Evolutionary conservation across 2,329 filamentous ascomycete species (phyloP).

Genomic region (Aspergillus melleus): DNA sequence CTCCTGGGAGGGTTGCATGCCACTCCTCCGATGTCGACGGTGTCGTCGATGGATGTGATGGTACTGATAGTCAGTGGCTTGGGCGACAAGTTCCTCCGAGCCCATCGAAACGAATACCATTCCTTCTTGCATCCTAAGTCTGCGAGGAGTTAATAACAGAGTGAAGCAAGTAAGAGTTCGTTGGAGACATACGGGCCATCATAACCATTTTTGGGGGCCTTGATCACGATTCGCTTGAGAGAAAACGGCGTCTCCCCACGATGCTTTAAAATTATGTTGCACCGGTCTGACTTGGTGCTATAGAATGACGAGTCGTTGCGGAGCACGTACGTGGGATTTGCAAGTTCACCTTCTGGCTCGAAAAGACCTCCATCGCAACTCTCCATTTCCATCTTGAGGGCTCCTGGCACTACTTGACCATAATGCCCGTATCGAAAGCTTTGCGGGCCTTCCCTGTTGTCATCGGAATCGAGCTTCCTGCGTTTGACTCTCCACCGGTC

Average conservation of each 20-base stretch:
- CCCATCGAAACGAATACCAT: constrained; percentile 91
- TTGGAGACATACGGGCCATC: constrained; percentile 74
- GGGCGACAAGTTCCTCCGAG: constrained; percentile 69
- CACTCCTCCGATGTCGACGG: constrained; percentile 29
- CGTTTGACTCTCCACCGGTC: constrained; percentile 61
- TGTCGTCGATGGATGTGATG: constrained; percentile 54
- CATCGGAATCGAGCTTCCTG: constrained; percentile 68
- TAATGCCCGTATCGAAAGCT: constrained; percentile 80
- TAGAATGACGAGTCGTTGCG: constrained; percentile 82
- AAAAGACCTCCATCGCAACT: constrained; percentile 82
- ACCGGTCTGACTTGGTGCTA: constrained; percentile 82
- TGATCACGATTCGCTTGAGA: constrained; percentile 82
- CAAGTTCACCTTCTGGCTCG: constrained; percentile 54
- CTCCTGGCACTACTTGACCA: constrained; percentile 82
- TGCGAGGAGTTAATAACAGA: constrained; percentile 32
- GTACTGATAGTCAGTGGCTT: constrained; percentile 74
- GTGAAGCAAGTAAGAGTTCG: not conserved
- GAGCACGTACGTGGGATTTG: constrained; percentile 78
- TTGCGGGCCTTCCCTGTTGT: constrained; percentile 45
- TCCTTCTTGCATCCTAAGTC: constrained; percentile 77
- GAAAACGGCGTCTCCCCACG: constrained; percentile 78
- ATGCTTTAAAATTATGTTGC: constrained; percentile 83
- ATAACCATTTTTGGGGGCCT: constrained; percentile 76
- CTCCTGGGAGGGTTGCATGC: constrained; percentile 40
- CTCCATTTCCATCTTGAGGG: constrained; percentile 80